Base-by-base conservation (phyloP, 2,329 filamentous ascomycete genomes). In the Aspergillus candidus region DNA sequence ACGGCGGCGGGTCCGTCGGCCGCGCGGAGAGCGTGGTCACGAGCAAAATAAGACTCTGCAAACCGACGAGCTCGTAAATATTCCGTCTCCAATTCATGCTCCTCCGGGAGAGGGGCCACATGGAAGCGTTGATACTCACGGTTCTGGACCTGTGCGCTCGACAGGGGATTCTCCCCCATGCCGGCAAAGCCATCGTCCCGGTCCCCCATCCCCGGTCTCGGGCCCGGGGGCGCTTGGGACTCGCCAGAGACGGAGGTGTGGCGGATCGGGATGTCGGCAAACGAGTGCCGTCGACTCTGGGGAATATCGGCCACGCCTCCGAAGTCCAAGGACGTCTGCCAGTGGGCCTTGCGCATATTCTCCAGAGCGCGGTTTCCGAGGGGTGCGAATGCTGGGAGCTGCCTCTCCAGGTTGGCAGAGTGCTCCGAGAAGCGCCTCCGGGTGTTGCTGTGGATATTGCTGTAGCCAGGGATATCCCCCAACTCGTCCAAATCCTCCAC, bases 261-360 rank as follows among this genome's bases (percentile, higher is more conserved):
- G 34, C 72, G 66, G 31, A 72, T 69, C 10, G 72, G 71, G 35
- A 75, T 69, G 48, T 75, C 72, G 22, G 72, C 72, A 46, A 75
- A 74, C 12, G 72, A 75, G 54, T 75, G 72, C 14, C 72, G 70
- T 32, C 72, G 70, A 50, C 72, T 75, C 50, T 75, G 72, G 27
- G 72, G 66, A 17, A 68, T 59, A 47, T 74, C 72, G 30, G 62
- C 55, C 35, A 71, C 59, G 42, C 69, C 61, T 18, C 70, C 69
- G 53, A 75, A 75, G 11, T 70, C 72, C 22, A 74, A 66, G 4
- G 71, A 72, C 12, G 71, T 74, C 49, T 74, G 72, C 72, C 72
- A 75, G 43, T 75, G 71, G 35, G 66, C 68, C 54, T 71, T 72
- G 43, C 69, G 68, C 38, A 70, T 59, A 54, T 63, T 71, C 11